A percentile compares a stretch with the other conserved stretches of the same genome.
Evolutionary conservation across 345 rosid species (phyloP).

Genomic region (Murraya paniculata): DNA sequence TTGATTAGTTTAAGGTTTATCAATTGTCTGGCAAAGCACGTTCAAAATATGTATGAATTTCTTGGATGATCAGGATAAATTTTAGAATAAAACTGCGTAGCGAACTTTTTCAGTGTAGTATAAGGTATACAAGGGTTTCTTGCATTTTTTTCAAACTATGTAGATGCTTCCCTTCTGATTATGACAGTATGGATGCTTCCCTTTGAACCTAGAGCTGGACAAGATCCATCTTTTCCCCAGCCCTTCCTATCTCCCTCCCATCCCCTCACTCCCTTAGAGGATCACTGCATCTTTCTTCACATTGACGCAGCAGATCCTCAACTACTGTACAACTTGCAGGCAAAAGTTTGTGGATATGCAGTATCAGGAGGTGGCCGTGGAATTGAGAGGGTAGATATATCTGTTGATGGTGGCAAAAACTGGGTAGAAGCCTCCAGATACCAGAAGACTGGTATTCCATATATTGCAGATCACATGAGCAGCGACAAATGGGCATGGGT

Average conservation of each 20-base stretch:
- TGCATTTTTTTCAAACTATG: not conserved
- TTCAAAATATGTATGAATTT: not conserved
- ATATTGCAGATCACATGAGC: slow-evolving; percentile 52
- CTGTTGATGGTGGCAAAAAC: slow-evolving; percentile 83
- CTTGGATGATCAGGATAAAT: not conserved
- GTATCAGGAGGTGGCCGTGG: slow-evolving; percentile 98
- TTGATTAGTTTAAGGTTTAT: not conserved
- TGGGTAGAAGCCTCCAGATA: slow-evolving; percentile 85
- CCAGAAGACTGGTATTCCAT: slow-evolving; percentile 59
- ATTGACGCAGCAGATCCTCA: not conserved
- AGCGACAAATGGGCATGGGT: slow-evolving; percentile 99
- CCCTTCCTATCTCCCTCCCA: too few species aligned
- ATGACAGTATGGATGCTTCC: not conserved
- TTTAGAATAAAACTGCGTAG: not conserved
- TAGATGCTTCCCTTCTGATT: not conserved
- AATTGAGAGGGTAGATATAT: slow-evolving; percentile 90
- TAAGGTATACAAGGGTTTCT: not conserved
- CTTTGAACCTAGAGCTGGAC: not conserved
- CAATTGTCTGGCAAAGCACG: not conserved
- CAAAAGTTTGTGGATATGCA: slow-evolving; percentile 78
- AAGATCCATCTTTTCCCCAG: not conserved
- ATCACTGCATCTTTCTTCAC: too few species aligned
- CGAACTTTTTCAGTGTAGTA: not conserved
- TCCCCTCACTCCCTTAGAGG: too few species aligned
- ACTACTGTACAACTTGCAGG: slow-evolving; percentile 36